Evolutionary conservation across 139 green algal genomes (phyloP), one percentile per base, ranked within the genome.

Genomic region (Coelastrella sp.): DNA sequence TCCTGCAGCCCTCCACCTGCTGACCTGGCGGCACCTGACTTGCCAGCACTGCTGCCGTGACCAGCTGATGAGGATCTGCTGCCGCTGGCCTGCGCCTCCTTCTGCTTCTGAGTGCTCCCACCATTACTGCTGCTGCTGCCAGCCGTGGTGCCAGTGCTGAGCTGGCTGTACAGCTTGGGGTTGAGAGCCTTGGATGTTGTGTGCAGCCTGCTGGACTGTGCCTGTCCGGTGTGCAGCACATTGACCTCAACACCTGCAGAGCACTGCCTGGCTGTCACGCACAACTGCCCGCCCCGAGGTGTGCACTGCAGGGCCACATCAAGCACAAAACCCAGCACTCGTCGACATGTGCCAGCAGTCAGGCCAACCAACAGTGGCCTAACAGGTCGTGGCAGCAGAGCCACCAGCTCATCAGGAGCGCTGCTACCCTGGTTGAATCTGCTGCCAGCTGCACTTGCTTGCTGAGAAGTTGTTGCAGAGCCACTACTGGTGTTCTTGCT

Each of bases 231-330:
- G 87, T 93, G 92, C 56, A 91, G 63, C 24, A 94, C 4, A 12
- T 60, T 72, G 17, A 94, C 20, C 84, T 89, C 61, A 22, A 94
- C 92, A 60, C 90, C 92, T 9, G 66, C 61, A 12, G 78, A 82
- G 20, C 86, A 78, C 57, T 83, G 79, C 6, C 88, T 87, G 24
- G 92, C 92, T 0, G 27, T 80, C 15, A 94, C 90, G 17, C 66
- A 89, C 58, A 93, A 60, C 82, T 91, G 88, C 0, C 92, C 92
- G 6, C 92, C 92, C 11, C 80, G 74, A n/a, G 92, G 92, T 19
- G 92, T 93, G 90, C 88, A 92, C 80, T 93, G 92, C 84, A 94
- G 73, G 24, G 86, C 87, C 49, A 94, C 85, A 63, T 93, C 90
- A 57, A 94, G 27, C n/a, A 93, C 79, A 66, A 87, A 86, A 0